Percentiles rank a stretch among this genome's conserved stretches.
Conservation (phyloP, 345 rosid genomes). For the Nephelium lappaceum region DNA sequence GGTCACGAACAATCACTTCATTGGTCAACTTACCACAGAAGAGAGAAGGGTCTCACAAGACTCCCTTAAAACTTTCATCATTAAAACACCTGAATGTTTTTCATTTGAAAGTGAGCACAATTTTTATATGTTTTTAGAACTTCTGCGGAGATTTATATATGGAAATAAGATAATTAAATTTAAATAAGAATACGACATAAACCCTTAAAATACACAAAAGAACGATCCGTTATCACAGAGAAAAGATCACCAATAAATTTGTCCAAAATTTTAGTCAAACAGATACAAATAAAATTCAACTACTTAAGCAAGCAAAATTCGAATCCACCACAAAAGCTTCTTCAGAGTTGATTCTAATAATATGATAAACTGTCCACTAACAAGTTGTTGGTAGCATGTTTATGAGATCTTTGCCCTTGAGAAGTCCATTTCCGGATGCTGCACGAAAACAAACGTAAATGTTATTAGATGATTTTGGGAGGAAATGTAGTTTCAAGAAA, state of each 20-base stretch:
- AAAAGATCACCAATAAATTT: neutral
- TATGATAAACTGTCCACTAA: neutral
- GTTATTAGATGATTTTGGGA: neutral
- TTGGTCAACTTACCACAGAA: too few relatives aligned
- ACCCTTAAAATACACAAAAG: neutral
- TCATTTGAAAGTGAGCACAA: too few relatives aligned
- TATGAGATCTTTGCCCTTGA: conserved; percentile 70
- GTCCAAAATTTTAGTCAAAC: neutral
- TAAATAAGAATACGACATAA: too few relatives aligned
- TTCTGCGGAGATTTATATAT: too few relatives aligned
- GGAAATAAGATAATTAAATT: too few relatives aligned
- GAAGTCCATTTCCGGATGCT: conserved; percentile 99
- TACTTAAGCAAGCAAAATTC: neutral
- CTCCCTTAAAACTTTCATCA: too few relatives aligned
- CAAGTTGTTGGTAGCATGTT: neutral
- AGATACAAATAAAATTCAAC: neutral
- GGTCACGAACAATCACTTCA: too few relatives aligned
- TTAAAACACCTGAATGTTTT: too few relatives aligned
- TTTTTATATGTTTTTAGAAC: too few relatives aligned
- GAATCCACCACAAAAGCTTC: neutral
- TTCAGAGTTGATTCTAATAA: neutral
- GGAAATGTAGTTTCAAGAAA: neutral
- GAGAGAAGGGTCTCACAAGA: too few relatives aligned
- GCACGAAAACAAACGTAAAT: conserved; percentile 23
- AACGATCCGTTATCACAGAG: neutral